phyloP scores from a whole-genome alignment of 495 filamentous ascomycete genomes.

The Trypethelium eluteriae region DNA sequence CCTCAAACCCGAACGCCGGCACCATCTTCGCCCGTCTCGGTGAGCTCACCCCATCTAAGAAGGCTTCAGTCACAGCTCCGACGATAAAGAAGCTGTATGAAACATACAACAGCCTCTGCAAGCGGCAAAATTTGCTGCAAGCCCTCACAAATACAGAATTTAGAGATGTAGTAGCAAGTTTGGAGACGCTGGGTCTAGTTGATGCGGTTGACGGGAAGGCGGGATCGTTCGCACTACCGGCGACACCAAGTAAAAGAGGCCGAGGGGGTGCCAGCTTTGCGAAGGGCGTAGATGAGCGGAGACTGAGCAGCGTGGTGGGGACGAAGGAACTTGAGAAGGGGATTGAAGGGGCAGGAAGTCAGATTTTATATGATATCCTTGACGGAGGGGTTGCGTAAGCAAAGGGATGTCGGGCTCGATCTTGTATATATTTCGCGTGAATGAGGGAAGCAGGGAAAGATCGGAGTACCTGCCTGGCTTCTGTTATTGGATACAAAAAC shows the following conservation, averaged over 20 bases:
- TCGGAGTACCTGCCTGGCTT: neutral
- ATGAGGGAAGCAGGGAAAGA: neutral
- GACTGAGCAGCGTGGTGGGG: conserved; percentile 31
- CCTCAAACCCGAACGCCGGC: conserved; percentile 17
- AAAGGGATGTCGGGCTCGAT: neutral
- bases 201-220: conserved; percentile 58
- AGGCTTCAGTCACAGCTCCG: conserved; percentile 46
- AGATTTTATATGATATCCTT: conserved; percentile 33
- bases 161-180: conserved; percentile 78
- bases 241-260: conserved; percentile 33
- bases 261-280: conserved; percentile 30
- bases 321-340: conserved; percentile 27
- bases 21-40: conserved; percentile 30
- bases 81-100: conserved; percentile 73
- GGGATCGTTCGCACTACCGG: conserved; percentile 29
- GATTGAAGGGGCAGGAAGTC: conserved; percentile 32
- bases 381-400: conserved; percentile 21
- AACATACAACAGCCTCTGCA: conserved; percentile 72
- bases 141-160: conserved; percentile 85
- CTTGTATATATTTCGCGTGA: neutral
- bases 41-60: conserved; percentile 49
- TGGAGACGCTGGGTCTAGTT: conserved; percentile 77
- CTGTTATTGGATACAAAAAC: neutral
- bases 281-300: conserved; percentile 32
- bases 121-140: conserved; percentile 72